These are phyloP conservation scores for Berberis thunbergii DNA, from an alignment of 164 flowering plant genomes.

Conservation along the genomic window DNA sequence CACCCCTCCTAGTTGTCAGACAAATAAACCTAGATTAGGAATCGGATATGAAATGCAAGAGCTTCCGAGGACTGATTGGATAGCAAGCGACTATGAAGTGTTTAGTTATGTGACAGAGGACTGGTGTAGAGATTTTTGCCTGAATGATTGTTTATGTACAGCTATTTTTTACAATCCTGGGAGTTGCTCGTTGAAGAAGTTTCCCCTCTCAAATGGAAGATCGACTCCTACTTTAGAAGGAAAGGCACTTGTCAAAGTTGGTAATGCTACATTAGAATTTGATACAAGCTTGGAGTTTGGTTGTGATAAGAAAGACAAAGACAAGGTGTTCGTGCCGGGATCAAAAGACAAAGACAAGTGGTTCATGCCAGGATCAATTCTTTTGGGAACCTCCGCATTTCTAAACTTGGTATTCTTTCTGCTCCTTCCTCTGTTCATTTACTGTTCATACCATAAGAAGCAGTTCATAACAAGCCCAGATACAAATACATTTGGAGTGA, in stretches of 20 bases:
- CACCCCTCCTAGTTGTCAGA: constrained; percentile 19
- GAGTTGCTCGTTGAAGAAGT: constrained; percentile 16
- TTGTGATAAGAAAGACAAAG: neutral
- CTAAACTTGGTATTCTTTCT: neutral
- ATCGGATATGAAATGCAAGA: constrained; percentile 13
- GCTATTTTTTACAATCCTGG: constrained; percentile 5
- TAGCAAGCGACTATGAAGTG: constrained; percentile 22
- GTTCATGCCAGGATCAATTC: neutral
- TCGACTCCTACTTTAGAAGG: neutral
- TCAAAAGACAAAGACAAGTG: neutral
- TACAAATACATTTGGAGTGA: too few species aligned
- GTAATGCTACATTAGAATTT: neutral
- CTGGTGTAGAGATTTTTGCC: constrained; percentile 25
- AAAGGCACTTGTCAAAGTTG: constrained; percentile 13
- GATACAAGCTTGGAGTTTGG: neutral
- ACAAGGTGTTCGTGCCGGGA: too few species aligned
- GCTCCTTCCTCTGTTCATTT: neutral
- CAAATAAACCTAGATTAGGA: constrained; percentile 3
- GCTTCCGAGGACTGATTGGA: constrained; percentile 32
- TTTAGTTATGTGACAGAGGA: constrained; percentile 10
- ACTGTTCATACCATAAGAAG: too few species aligned
- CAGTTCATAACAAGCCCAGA: too few species aligned
- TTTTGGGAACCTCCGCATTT: neutral
- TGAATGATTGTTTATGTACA: constrained; percentile 17
- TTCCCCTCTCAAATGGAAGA: constrained; percentile 14